phyloP scores from a whole-genome alignment of 306 rosid genomes.

The Astragalus membranaceus region DNA sequence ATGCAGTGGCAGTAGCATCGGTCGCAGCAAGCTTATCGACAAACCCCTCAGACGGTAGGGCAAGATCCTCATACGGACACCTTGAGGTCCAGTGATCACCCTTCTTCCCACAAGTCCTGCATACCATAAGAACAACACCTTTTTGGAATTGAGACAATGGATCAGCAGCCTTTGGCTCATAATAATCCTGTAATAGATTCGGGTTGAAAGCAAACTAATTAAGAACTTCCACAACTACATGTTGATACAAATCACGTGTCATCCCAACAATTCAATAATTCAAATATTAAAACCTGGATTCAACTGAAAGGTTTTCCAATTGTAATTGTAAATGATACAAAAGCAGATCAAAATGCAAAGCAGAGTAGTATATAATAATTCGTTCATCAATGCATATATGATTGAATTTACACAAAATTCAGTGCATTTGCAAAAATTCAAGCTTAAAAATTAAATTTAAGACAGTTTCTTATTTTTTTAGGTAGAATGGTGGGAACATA shows the following conservation, averaged over 20 bases:
- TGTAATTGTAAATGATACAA: not conserved
- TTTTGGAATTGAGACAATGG: slow-evolving; percentile 44
- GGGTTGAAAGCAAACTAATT: not conserved
- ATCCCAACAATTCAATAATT: too few species aligned
- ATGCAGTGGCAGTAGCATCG: too few species aligned
- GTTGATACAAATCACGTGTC: not conserved
- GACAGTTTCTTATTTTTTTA: too few species aligned
- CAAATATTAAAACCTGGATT: too few species aligned
- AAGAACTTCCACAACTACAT: not conserved
- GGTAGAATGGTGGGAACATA: too few species aligned
- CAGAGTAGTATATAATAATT: not conserved
- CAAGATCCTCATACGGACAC: too few species aligned
- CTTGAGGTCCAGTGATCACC: slow-evolving; percentile 99
- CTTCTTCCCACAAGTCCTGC: slow-evolving; percentile 89
- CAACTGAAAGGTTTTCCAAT: too few species aligned
- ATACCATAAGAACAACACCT: slow-evolving; percentile 86
- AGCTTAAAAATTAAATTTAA: not conserved
- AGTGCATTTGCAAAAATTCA: not conserved
- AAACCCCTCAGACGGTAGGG: too few species aligned
- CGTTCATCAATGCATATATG: not conserved
- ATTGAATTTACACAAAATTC: not conserved
- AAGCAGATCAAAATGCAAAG: not conserved
- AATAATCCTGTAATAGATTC: not conserved
- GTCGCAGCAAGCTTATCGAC: too few species aligned
- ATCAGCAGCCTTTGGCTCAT: slow-evolving; percentile 60